Evolutionary conservation across 805 yeast species (phyloP), one percentile per base, ranked within the genome.

Genomic region (Grigorovia transvaalensis): DNA sequence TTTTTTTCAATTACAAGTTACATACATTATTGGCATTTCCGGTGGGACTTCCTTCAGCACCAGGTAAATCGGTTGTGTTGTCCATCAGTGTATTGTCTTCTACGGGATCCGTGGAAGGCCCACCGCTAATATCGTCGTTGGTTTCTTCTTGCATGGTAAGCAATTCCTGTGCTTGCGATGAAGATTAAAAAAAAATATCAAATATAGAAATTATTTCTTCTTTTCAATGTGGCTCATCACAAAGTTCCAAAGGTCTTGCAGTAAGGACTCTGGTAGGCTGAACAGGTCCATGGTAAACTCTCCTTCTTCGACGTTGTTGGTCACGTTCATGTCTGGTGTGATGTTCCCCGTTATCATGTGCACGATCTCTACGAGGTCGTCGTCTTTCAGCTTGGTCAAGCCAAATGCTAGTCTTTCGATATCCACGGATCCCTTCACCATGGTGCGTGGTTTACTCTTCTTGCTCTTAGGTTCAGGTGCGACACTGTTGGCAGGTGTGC

Each of bases 331-430:
- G 48, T 91, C 98, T 46, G 88, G 81, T 5, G 98, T 88, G 65
- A 88, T 80, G 71, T 93, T 93, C 68, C 91, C 98, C 45, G 96
- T 89, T 44, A 91, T 93, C 96, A 91, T 90, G 71, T 91, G 98
- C 51, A 91, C 98, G 48, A 93, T 93, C 38, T 89, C 95, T 49
- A 93, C 80, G 59, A 91, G 75, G 69, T 93, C 97, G 65, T 93
- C 98, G 70, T 91, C 98, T 53, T 76, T 82, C 57, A 91, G 75
- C 69, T 87, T 87, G 50, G 95, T 88, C 60, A 91, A 77, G 2
- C 93, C 91, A 55, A 84, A 88, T 6, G 98, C 96, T 63, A 91
- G 77, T 64, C 83, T 84, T 65, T 91, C 99, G 59, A 93, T 75
- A 66, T 91, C 97, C 38, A 93, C 83, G 40, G 76, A 76, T 6